Evolutionary conservation across 306 rosid genomes (phyloP), one percentile per base, ranked within the genome.

Genomic region (Lathyrus sativus): DNA sequence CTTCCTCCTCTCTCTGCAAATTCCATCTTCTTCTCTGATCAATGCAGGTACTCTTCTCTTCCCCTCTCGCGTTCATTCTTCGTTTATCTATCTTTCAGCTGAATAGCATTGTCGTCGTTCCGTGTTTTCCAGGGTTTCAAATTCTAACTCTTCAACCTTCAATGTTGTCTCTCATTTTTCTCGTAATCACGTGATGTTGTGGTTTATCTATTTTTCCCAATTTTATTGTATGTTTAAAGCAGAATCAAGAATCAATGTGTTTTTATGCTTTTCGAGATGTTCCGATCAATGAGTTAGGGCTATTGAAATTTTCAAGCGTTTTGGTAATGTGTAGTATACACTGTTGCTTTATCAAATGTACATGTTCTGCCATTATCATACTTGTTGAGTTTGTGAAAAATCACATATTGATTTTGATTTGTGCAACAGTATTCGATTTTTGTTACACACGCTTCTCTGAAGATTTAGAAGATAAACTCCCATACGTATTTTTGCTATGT

Each of bases 21-120:
- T 79, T 83, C 80, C 74, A 68, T 78, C 81, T 53, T 81, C 77
- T 24, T 56, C 62, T 56, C 55, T 61, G 38, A 75, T 85, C 90
- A 89, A 89, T 87, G 95, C 90, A 62, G 95, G 88, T 85, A 74
- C 44, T 74, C 54, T 9, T 62, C 29, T 18, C 56, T 18, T 10
- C 31, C 29, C 72, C 39, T 78, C 67, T 41, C 73, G 12, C 51
- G 62, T 62, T 9, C 42, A 62, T 72, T 38, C 29, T 46, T 3
- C 35, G 5, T 28, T 56, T 53, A 62, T 53, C 55, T 59, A 74
- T 48, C 76, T 60, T 46, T 62, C 12, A 60, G 60, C 38, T 63
- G 26, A 76, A 15, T 46, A 38, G 42, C 48, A 62, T 11, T 73
- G 19, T 55, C 62, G 48, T 67, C 62, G 48, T 67, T 80, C 14